Evolutionary conservation across 2,329 filamentous ascomycete species (phyloP), one percentile per base, ranked within the genome.

Genomic region (Colletotrichum liriopes): DNA sequence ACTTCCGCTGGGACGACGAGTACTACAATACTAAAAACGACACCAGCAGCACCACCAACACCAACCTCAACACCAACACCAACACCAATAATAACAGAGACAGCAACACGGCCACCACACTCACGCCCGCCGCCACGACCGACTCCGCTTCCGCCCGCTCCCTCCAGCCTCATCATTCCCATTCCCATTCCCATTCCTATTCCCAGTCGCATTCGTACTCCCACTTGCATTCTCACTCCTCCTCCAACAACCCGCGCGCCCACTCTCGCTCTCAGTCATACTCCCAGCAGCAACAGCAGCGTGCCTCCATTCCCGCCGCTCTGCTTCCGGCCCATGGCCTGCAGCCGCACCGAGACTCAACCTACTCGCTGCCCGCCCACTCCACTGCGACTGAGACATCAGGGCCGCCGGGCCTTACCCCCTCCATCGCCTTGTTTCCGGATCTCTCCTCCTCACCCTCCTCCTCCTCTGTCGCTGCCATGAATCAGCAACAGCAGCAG

Each of bases 401-500:
- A 70, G 61, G 54, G 67, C 71, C 67, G 55, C 61, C 66, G 61
- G 67, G 67, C 67, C 71, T 66, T 66, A 62, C 61, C 67, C 62
- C 71, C 71, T 73, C 71, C 62, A 62, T 73, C 61, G 45, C 60
- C 14, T 55, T 51, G 23, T 55, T 59, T 45, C 55, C 71, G 11
- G 45, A 58, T 39, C 37, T n/a, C 16, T 55, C 55, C 26, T 56
- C 60, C 45, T 47, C 67, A 51, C 62, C 58, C 29, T 18, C 58
- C 37, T 58, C 67, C 29, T 63, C 26, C n/a, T 32, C 61, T n/a
- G 47, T 55, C 52, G 55, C 66, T 49, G 70, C 52, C 64, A 74
- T 75, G 70, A 71, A 70, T 55, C 71, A 69, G 66, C 75, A 69
- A 45, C 71, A 37, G 35, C 71, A 69, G 68, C 75, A 69, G 43